Percentiles rank a stretch among this genome's conserved stretches.
These are phyloP conservation scores for Excoecaria cochinchinensis DNA, from an alignment of 345 rosid species.

Conservation along the genomic window DNA sequence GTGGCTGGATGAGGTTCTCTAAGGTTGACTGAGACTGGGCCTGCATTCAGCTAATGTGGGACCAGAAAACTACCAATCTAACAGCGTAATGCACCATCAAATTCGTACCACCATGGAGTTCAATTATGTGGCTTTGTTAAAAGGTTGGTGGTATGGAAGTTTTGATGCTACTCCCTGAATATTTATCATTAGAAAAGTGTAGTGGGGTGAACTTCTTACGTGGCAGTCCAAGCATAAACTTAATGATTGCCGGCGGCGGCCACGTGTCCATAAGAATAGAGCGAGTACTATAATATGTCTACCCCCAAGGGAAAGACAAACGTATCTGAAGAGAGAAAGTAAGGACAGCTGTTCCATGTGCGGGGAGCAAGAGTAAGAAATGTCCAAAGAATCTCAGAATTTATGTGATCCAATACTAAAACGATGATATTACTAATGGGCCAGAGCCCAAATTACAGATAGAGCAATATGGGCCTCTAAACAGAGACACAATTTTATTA, in stretches of 20 bases:
- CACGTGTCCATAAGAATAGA: background rate
- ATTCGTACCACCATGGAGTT: background rate
- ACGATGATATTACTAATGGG: background rate
- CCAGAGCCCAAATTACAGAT: too few relatives aligned
- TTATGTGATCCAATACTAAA: background rate
- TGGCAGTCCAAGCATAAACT: background rate
- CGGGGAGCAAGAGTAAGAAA: slow-evolving; percentile 8
- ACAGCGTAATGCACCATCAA: background rate
- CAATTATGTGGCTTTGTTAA: background rate
- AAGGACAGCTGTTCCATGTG: background rate
- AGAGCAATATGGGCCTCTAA: too few relatives aligned
- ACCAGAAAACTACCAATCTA: background rate
- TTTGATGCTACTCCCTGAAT: background rate
- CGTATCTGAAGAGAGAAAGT: background rate
- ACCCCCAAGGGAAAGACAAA: background rate
- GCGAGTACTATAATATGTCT: background rate
- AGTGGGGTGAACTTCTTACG: background rate
- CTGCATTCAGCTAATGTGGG: background rate
- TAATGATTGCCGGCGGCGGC: background rate
- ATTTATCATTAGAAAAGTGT: background rate
- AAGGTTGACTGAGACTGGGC: background rate
- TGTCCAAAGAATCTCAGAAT: slow-evolving; percentile 4
- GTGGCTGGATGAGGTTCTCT: background rate
- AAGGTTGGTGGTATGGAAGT: background rate
- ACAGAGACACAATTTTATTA: too few relatives aligned